These are phyloP conservation scores for Kodamaea plutei DNA, from an alignment of 1,139 yeast species.

Conservation along the genomic window DNA sequence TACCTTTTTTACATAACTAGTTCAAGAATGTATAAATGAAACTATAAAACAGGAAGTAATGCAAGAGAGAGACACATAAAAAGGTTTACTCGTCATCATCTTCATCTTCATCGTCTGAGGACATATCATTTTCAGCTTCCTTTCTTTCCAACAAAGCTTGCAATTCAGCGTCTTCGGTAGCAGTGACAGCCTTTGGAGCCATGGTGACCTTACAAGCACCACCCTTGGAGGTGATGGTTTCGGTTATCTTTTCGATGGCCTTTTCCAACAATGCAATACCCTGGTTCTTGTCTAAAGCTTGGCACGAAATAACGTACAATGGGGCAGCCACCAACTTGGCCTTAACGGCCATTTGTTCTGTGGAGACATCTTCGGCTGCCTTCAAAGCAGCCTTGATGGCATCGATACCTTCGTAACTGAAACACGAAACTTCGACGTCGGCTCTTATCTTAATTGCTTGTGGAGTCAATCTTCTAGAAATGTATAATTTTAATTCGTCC, in stretches of 20 bases:
- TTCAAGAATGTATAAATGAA: too few species aligned
- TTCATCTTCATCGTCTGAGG: conserved; percentile 45
- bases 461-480: conserved; percentile 91
- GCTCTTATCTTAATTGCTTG: conserved; percentile 98
- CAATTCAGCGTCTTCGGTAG: conserved; percentile 96
- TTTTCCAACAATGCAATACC: conserved; percentile 76
- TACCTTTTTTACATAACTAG: too few species aligned
- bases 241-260: conserved; percentile 74
- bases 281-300: conserved; percentile 84
- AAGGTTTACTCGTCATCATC: conserved; percentile 20
- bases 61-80: too few species aligned
- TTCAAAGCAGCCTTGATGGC: conserved; percentile 88
- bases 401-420: conserved; percentile 95
- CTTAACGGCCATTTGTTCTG: conserved; percentile 81
- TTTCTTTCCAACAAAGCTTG: conserved; percentile 77
- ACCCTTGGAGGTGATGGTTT: conserved; percentile 65
- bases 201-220: conserved; percentile 91
- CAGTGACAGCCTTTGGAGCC: conserved; percentile 99
- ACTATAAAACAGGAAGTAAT: too few species aligned
- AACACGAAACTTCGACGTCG: conserved; percentile 95
- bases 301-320: conserved; percentile 86
- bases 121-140: conserved; percentile 45
- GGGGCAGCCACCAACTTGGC: conserved; percentile 98
- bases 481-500: conserved; percentile 79
- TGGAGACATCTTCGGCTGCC: conserved; percentile 81